Conservation (phyloP, 768 basidiomycete genomes). For the Lentinus brumalis region DNA sequence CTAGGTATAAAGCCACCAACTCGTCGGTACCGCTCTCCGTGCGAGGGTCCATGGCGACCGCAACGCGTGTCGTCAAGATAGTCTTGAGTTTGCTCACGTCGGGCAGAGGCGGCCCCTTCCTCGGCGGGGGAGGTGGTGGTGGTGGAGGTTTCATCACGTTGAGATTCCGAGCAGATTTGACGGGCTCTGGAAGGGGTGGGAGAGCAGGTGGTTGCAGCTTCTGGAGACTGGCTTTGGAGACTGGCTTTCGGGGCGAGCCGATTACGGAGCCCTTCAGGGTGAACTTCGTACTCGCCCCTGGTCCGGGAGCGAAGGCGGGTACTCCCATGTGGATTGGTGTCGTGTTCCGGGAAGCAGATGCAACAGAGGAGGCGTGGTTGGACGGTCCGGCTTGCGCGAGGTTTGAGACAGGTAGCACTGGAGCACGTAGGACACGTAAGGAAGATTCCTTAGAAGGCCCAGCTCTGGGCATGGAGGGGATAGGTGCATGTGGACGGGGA, state of each 20-base stretch:
- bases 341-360: neutral
- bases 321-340: neutral
- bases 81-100: slow-evolving; percentile 37
- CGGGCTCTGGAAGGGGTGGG: neutral
- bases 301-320: neutral
- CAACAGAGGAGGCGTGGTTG: neutral
- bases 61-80: slow-evolving; percentile 54
- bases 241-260: neutral
- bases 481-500: neutral
- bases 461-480: neutral
- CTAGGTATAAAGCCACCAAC: slow-evolving; percentile 54
- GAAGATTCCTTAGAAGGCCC: neutral
- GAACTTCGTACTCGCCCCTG: neutral
- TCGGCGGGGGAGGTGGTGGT: slow-evolving; percentile 3
- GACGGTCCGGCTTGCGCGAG: neutral
- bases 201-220: slow-evolving; percentile 8
- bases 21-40: slow-evolving; percentile 53
- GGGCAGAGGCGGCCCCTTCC: slow-evolving; percentile 14
- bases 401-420: neutral
- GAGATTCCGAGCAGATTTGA: slow-evolving; percentile 1
- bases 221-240: slow-evolving; percentile 1
- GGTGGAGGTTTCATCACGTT: slow-evolving; percentile 16
- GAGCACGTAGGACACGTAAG: neutral
- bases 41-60: slow-evolving; percentile 52
- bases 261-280: neutral